Conservation (phyloP, 106 monocot genomes). For the Vanilla planifolia region DNA sequence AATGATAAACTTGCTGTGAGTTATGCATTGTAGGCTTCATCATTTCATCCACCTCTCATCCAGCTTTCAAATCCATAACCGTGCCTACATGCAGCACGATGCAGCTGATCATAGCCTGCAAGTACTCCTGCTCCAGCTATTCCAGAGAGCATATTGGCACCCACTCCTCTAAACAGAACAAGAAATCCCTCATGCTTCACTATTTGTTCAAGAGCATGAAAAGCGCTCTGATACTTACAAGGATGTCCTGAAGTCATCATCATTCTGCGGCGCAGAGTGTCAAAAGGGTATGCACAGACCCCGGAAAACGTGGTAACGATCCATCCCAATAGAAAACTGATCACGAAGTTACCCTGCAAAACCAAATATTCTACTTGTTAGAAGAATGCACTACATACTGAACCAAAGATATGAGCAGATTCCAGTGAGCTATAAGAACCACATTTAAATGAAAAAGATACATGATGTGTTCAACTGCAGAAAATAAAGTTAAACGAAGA, state of each 20-base stretch:
- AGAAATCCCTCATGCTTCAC: constrained; percentile 52
- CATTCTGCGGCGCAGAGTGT: constrained; percentile 88
- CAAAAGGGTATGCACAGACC: constrained; percentile 85
- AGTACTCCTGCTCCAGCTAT: constrained; percentile 91
- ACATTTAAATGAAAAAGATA: no score
- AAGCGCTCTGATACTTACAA: constrained; percentile 43
- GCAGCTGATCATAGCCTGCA: constrained; percentile 76
- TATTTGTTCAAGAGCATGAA: constrained; percentile 63
- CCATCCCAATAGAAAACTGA: constrained; percentile 78
- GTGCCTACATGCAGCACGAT: constrained; percentile 33
- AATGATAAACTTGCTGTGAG: no score
- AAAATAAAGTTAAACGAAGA: no score
- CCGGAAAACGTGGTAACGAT: constrained; percentile 70
- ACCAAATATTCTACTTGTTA: neutral
- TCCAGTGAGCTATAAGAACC: no score
- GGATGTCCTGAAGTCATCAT: constrained; percentile 85
- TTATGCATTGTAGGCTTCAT: no score
- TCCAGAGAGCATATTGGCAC: constrained; percentile 90
- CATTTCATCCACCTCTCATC: constrained; percentile 28
- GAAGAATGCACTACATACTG: neutral
- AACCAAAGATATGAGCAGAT: neutral
- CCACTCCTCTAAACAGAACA: constrained; percentile 61
- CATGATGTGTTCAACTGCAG: no score
- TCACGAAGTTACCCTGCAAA: constrained; percentile 78
- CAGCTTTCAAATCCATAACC: constrained; percentile 24